Evolutionary conservation across 176 grass and related monocot species (phyloP), one percentile per base, ranked within the genome.

Genomic region (Triticum aestivum): DNA sequence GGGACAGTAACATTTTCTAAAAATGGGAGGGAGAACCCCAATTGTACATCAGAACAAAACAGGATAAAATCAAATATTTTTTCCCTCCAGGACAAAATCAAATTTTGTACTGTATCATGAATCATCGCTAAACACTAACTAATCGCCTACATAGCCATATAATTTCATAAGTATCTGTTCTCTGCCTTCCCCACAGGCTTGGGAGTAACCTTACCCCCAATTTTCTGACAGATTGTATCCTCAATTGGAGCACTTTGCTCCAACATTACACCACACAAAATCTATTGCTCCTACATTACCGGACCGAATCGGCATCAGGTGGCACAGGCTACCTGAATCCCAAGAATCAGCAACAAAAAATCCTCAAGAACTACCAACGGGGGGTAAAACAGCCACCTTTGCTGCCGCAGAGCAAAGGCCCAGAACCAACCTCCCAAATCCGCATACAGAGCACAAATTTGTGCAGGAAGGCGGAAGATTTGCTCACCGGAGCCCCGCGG

Each of bases 401-500:
- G 30, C 64, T 30, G 7, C 67, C 14, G n/a, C 1, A 42, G 69
- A 73, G 70, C 17, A 21, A 4, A 54, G 15, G 51, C 0, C 52
- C 62, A 75, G 3, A 41, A 70, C 11, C 24, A 73, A 67, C 81
- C 14, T 45, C 24, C 26, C 37, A 62, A 42, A 85, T 44, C 68
- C 24, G 37, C 61, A 2, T 0, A 82, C 61, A 79, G 6, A 61
- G 75, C 10, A 63, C 21, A 47, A 65, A 51, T 72, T 78, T 13
- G 12, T 26, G 56, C 21, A 82, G n/a, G 12, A 65, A 73, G 37
- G 15, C 4, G 13, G 8, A 73, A 61, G 74, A 68, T 68, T 65
- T 13, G 45, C 85, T 30, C 67, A 91, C 89, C 89, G 27, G 65
- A 73, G 42, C 37, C 32, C 47, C 56, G 44, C 15, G 75, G 12